Percentiles rank a stretch among this genome's conserved stretches.
These are phyloP conservation scores for Triticum aestivum DNA, from an alignment of 176 grass and related monocot species.

Conservation along the genomic window DNA sequence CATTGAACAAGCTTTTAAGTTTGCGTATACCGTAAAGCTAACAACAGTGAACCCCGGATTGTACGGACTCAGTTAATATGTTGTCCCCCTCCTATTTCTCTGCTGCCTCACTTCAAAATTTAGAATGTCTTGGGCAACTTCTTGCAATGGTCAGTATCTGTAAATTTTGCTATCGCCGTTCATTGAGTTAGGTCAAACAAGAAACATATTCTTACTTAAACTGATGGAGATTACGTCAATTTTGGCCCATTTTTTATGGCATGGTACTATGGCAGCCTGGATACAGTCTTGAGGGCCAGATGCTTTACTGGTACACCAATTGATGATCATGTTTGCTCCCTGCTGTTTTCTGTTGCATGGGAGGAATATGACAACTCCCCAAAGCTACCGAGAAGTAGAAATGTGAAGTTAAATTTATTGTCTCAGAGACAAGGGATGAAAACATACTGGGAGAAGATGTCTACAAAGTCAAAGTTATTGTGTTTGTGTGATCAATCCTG, in stretches of 20 bases:
- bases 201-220: neutral
- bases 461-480: neutral
- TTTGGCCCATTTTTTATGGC: neutral
- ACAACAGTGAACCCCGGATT: neutral
- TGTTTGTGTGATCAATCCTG: constrained; percentile 3
- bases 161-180: neutral
- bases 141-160: neutral
- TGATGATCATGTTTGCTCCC: neutral
- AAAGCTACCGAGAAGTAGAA: neutral
- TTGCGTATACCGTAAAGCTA: neutral
- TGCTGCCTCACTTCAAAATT: neutral
- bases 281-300: neutral
- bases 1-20: neutral
- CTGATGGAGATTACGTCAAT: neutral
- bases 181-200: neutral
- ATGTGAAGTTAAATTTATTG: constrained; percentile 11
- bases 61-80: neutral
- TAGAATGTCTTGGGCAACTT: neutral
- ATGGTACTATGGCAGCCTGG: neutral
- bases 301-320: neutral
- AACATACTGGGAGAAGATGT: neutral
- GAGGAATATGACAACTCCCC: neutral
- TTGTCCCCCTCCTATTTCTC: neutral
- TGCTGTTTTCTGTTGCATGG: neutral
- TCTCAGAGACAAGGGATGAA: neutral